Conservation (phyloP, 257 asterid genomes). For the Forsythia suspensa region DNA sequence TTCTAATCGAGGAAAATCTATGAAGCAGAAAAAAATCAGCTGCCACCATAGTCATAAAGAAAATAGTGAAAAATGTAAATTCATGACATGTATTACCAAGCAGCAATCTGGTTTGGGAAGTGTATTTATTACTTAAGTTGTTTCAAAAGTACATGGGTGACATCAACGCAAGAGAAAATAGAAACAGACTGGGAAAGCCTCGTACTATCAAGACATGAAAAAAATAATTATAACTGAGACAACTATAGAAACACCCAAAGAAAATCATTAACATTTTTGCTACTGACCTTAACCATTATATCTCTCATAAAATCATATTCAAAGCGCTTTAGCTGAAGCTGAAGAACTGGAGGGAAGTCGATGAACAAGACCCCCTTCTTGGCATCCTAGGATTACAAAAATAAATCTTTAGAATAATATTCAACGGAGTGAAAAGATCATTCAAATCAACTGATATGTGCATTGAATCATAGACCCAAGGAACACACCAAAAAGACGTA, state of each 20-base stretch:
- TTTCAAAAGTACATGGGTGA: neutral
- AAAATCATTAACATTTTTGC: neutral
- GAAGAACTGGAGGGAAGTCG: constrained; percentile 70
- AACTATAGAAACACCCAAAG: neutral
- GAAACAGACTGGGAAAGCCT: neutral
- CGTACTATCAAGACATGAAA: neutral
- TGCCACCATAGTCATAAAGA: neutral
- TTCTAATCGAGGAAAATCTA: neutral
- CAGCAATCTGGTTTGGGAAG: neutral
- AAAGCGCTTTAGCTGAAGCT: constrained; percentile 68
- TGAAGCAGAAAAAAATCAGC: neutral
- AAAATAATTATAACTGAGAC: neutral
- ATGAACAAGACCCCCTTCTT: constrained; percentile 64
- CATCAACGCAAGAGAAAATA: neutral
- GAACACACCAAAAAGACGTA: neutral
- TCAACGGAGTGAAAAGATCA: neutral
- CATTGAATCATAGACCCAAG: neutral
- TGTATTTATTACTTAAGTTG: neutral
- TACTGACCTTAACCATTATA: constrained; percentile 66
- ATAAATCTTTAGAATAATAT: neutral
- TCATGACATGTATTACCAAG: neutral
- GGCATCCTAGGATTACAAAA: constrained; percentile 50
- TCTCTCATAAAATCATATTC: constrained; percentile 66
- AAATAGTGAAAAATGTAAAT: neutral
- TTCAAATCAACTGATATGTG: neutral